These are phyloP conservation scores for Chytriomyces sp. DNA, from an alignment of 192 early-diverging fungal genomes.

Conservation along the genomic window DNA sequence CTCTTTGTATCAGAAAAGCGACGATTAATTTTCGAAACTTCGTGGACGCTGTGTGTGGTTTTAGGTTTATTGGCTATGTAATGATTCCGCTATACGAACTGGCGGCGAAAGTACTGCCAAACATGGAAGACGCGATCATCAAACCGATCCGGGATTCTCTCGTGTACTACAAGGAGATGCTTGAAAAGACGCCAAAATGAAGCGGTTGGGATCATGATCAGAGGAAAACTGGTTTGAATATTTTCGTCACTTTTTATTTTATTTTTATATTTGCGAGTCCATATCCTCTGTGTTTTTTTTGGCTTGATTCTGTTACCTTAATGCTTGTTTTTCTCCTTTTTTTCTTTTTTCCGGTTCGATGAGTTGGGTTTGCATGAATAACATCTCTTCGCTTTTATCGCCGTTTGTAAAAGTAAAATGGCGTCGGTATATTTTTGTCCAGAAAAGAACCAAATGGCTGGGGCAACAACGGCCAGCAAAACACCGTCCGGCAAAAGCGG, in stretches of 20 bases:
- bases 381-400: too few relatives aligned
- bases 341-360: too few relatives aligned
- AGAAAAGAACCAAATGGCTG: too few relatives aligned
- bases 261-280: background rate
- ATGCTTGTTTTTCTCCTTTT: too few relatives aligned
- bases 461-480: too few relatives aligned
- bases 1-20: background rate
- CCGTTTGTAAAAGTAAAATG: too few relatives aligned
- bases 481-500: too few relatives aligned
- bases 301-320: too few relatives aligned
- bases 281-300: too few relatives aligned
- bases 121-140: constrained; percentile 52
- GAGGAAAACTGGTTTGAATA: background rate
- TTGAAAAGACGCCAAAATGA: constrained; percentile 34
- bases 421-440: too few relatives aligned
- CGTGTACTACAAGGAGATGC: constrained; percentile 46
- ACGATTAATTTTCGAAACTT: background rate
- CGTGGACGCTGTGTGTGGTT: background rate
- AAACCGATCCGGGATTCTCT: constrained; percentile 45
- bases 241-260: background rate
- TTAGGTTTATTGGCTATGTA: constrained; percentile 61
- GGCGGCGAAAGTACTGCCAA: constrained; percentile 52
- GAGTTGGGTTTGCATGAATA: too few relatives aligned
- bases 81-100: constrained; percentile 64
- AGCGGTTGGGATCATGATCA: background rate